A percentile compares a stretch with the other conserved stretches of the same genome.
Conservation (phyloP, 345 rosid genomes). For the Bruguiera gymnorhiza region DNA sequence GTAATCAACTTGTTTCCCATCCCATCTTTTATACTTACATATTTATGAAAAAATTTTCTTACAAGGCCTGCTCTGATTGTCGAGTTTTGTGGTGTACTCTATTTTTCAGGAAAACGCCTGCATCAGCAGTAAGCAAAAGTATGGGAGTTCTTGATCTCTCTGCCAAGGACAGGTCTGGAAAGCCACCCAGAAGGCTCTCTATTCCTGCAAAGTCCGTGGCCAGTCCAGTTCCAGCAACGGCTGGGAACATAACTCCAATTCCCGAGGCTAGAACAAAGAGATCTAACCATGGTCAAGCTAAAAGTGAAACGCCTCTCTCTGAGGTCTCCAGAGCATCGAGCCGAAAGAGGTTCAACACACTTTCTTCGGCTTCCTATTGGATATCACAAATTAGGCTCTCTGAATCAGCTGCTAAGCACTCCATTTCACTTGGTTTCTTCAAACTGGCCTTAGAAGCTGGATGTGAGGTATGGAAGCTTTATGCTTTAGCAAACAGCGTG, state of each 20-base stretch:
- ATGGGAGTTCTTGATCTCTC: slow-evolving; percentile 68
- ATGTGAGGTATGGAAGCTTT: slow-evolving; percentile 55
- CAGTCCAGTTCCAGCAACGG: slow-evolving; percentile 32
- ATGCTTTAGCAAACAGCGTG: no score
- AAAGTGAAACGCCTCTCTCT: slow-evolving; percentile 54
- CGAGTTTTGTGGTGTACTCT: background rate
- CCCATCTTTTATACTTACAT: background rate
- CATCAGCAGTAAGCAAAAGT: slow-evolving; percentile 68
- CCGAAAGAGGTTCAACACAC: slow-evolving; percentile 45
- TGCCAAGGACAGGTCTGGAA: slow-evolving; percentile 60
- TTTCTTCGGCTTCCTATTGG: slow-evolving; percentile 72
- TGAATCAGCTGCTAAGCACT: slow-evolving; percentile 71
- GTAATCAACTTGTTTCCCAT: no score
- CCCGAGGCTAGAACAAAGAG: slow-evolving; percentile 57
- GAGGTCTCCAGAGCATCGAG: slow-evolving; percentile 43
- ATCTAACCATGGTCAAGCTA: slow-evolving; percentile 31
- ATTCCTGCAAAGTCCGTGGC: slow-evolving; percentile 52
- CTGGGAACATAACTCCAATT: slow-evolving; percentile 50
- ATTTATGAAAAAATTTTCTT: background rate
- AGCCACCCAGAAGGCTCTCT: slow-evolving; percentile 86
- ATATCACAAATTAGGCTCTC: slow-evolving; percentile 67
- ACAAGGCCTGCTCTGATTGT: background rate
- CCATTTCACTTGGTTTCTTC: slow-evolving; percentile 79
- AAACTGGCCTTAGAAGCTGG: slow-evolving; percentile 84
- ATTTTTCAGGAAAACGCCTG: slow-evolving; percentile 40